Conservation (phyloP, 2,329 filamentous ascomycete species). For the Orbilia ellipsospora region DNA sequence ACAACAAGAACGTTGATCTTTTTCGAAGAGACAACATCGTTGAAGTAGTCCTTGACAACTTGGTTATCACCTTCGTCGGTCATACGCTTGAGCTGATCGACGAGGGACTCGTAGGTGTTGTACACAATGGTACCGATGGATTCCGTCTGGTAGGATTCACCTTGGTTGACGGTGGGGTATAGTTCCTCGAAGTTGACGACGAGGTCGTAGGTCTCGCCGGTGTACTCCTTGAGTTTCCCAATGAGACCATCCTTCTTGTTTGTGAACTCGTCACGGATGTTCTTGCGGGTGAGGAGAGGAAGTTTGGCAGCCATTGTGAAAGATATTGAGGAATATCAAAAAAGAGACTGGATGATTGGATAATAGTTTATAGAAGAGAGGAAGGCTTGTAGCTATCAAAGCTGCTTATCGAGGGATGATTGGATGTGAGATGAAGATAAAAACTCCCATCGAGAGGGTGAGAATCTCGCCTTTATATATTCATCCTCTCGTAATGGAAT, state of each 20-base stretch:
- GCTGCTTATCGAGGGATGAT: constrained; percentile 21
- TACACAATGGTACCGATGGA: constrained; percentile 45
- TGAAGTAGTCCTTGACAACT: constrained; percentile 33
- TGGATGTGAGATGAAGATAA: constrained; percentile 36
- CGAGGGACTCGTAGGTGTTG: constrained; percentile 24
- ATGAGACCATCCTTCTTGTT: constrained; percentile 15
- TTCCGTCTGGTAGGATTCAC: constrained; percentile 34
- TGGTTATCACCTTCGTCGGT: constrained; percentile 26
- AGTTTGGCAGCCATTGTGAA: constrained; percentile 42
- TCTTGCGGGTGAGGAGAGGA: constrained; percentile 39
- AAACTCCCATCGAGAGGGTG: constrained; percentile 22
- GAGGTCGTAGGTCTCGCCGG: constrained; percentile 39
- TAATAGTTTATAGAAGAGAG: constrained; percentile 3
- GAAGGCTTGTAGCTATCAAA: constrained; percentile 42
- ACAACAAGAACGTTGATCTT: constrained; percentile 37
- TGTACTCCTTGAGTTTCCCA: constrained; percentile 30
- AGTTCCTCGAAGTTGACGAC: constrained; percentile 35
- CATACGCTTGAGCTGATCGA: constrained; percentile 13
- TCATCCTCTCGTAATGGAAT: neutral
- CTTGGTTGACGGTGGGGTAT: constrained; percentile 16
- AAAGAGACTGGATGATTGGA: constrained; percentile 13
- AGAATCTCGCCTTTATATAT: constrained; percentile 42
- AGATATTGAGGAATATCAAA: constrained; percentile 10
- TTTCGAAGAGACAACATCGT: constrained; percentile 25
- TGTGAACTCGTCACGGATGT: constrained; percentile 43